These are phyloP conservation scores for Arachis monticola DNA, from an alignment of 331 rosid genomes.

Conservation along the genomic window DNA sequence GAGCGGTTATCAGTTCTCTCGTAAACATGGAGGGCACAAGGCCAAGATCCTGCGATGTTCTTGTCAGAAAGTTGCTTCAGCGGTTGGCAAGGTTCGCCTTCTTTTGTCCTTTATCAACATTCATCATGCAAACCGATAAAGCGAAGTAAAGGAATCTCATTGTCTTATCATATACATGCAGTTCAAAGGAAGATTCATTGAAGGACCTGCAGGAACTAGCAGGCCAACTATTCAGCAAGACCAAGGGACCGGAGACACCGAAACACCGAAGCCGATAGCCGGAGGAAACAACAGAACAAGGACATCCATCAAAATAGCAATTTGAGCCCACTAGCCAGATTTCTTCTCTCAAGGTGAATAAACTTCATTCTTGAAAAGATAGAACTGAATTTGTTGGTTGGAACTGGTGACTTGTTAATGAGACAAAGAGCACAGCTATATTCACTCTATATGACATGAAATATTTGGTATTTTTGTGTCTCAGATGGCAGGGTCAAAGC, in stretches of 20 bases:
- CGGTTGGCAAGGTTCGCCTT: conserved; percentile 73
- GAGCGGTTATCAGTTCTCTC: conserved; percentile 66
- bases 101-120: conserved; percentile 5
- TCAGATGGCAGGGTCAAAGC: conserved; percentile 99
- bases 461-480: conserved; percentile 38
- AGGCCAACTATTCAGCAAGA: conserved; percentile 54
- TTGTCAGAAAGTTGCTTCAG: conserved; percentile 78
- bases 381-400: not conserved
- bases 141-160: conserved; percentile 5
- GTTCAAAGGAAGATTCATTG: conserved; percentile 80
- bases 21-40: conserved; percentile 71
- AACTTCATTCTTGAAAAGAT: conserved; percentile 25
- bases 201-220: conserved; percentile 86
- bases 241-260: conserved; percentile 62
- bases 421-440: not conserved
- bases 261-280: conserved; percentile 58
- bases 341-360: conserved; percentile 86
- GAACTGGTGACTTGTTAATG: conserved; percentile 8
- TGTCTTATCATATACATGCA: conserved; percentile 40
- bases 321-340: conserved; percentile 93
- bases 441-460: not conserved
- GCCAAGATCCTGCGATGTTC: conserved; percentile 82
- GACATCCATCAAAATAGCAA: conserved; percentile 72
- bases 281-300: conserved; percentile 70
- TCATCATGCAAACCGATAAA: not conserved